Conservation (phyloP, 108 stramenopile species). For the Epithemia pelagica region DNA sequence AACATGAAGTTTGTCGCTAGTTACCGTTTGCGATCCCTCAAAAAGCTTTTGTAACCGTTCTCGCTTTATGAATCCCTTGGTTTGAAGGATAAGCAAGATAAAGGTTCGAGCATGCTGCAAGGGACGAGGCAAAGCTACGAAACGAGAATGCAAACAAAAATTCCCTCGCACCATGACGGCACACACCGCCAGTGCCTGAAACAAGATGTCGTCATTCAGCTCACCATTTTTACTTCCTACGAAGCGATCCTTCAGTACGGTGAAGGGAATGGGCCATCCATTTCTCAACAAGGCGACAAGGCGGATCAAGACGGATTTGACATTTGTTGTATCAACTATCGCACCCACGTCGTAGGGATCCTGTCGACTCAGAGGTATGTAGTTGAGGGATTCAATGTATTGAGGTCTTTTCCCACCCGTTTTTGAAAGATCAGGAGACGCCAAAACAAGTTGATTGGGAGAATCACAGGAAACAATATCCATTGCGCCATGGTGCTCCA, state of each 20-base stretch:
- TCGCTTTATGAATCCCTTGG: conserved; percentile 56
- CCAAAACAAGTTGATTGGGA: neutral
- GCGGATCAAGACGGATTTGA: conserved; percentile 33
- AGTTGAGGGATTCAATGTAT: conserved; percentile 14
- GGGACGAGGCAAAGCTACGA: conserved; percentile 27
- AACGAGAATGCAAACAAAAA: conserved; percentile 55
- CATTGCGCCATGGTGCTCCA: neutral
- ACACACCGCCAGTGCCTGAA: conserved; percentile 53
- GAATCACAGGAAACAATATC: neutral
- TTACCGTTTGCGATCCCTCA: conserved; percentile 16
- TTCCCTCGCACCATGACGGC: conserved; percentile 79
- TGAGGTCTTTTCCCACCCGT: neutral
- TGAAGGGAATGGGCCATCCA: conserved; percentile 68
- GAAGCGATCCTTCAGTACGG: conserved; percentile 52
- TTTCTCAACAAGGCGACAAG: conserved; percentile 49
- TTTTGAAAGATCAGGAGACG: neutral
- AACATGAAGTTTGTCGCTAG: conserved; percentile 39
- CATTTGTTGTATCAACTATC: conserved; percentile 5
- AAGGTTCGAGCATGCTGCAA: conserved; percentile 61
- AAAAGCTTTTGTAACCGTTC: conserved; percentile 42
- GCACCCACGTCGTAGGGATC: conserved; percentile 13
- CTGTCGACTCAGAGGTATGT: neutral
- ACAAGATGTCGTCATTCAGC: conserved; percentile 41
- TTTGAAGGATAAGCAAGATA: conserved; percentile 64
- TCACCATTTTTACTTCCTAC: neutral